A percentile compares a stretch with the other conserved stretches of the same genome.
These are phyloP conservation scores for Mycena vulgaris DNA, from an alignment of 768 basidiomycete genomes.

Conservation along the genomic window DNA sequence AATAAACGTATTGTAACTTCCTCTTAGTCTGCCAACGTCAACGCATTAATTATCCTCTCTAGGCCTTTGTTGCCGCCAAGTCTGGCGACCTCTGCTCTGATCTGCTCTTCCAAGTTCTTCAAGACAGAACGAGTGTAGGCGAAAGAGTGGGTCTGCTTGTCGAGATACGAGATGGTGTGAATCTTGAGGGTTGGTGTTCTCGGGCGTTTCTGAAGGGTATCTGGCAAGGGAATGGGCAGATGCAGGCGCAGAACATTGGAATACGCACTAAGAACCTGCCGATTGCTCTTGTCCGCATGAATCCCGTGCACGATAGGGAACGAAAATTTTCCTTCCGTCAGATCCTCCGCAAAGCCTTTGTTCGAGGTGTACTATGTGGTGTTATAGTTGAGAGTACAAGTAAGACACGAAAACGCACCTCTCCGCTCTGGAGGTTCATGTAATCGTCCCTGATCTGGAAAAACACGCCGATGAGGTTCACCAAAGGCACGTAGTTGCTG, in stretches of 20 bases:
- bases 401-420: constrained; percentile 63
- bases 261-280: constrained; percentile 69
- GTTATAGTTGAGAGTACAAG: neutral
- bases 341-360: constrained; percentile 80
- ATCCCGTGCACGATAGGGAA: constrained; percentile 85
- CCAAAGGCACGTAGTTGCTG: constrained; percentile 93
- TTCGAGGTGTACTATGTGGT: constrained; percentile 70
- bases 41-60: constrained; percentile 56
- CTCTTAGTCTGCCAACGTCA: constrained; percentile 39
- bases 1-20: neutral
- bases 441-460: constrained; percentile 99
- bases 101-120: constrained; percentile 64
- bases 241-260: constrained; percentile 45
- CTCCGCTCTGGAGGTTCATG: constrained; percentile 91
- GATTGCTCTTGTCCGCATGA: constrained; percentile 67
- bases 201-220: constrained; percentile 64
- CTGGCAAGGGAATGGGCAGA: constrained; percentile 41
- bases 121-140: constrained; percentile 75
- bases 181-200: constrained; percentile 71
- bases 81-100: constrained; percentile 65
- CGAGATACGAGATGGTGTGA: constrained; percentile 75
- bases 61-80: constrained; percentile 74
- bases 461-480: constrained; percentile 94
- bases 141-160: constrained; percentile 58
- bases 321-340: constrained; percentile 87